Evolutionary conservation across 257 asterid species (phyloP).

Genomic region (Penstemon barbatus): DNA sequence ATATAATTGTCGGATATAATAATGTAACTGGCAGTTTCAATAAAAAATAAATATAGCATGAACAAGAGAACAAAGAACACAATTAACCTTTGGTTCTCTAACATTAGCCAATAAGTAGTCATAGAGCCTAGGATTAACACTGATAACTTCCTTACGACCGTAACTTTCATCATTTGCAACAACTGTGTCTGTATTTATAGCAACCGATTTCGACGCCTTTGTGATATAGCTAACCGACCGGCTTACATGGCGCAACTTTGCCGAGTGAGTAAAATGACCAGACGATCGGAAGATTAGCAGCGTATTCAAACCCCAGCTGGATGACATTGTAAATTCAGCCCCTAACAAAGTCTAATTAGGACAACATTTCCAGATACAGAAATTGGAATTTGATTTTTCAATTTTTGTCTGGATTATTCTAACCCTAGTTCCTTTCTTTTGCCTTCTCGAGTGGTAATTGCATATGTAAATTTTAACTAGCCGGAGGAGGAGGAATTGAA

Average conservation of each 20-base stretch:
- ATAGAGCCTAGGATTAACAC: conserved; percentile 68
- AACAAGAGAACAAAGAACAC: no score
- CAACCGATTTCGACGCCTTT: conserved; percentile 42
- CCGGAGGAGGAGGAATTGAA: no score
- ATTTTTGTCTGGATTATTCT: no score
- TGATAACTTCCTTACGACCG: conserved; percentile 75
- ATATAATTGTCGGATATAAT: no score
- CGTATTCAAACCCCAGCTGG: conserved; percentile 33
- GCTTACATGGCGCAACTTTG: conserved; percentile 18
- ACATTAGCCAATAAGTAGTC: conserved; percentile 76
- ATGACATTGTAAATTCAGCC: conserved; percentile 30
- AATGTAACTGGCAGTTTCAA: no score
- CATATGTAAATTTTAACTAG: no score
- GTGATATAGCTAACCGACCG: conserved; percentile 13
- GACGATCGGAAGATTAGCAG: conserved; percentile 20
- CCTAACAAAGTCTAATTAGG: conserved; percentile 31
- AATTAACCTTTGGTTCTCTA: conserved; percentile 74
- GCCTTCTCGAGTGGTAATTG: no score
- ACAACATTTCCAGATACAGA: conserved; percentile 20
- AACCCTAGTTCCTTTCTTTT: no score
- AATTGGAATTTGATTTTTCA: background rate
- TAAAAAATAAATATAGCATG: no score
- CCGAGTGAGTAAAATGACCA: conserved; percentile 19
- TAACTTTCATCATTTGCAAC: conserved; percentile 52
- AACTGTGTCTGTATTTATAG: conserved; percentile 37